These are phyloP conservation scores for Mucor indicus DNA, from an alignment of 371 early-diverging fungal genomes.

Conservation along the genomic window DNA sequence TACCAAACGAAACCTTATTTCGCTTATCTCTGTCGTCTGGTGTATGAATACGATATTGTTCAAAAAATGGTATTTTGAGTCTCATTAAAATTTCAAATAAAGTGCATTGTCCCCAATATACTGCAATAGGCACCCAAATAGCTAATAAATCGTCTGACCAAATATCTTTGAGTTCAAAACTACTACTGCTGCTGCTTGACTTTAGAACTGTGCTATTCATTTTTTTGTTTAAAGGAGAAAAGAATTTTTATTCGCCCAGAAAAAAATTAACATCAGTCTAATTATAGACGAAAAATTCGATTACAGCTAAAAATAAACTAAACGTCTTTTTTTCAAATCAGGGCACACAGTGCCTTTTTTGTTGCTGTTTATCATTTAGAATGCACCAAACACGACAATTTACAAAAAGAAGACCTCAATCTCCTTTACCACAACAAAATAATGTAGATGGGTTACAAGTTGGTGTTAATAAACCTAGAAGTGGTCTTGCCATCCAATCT, in stretches of 20 bases:
- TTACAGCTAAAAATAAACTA: no score
- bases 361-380: no score
- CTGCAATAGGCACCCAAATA: slow-evolving; percentile 55
- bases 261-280: no score
- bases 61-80: slow-evolving; percentile 59
- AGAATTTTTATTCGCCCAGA: no score
- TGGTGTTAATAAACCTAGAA: slow-evolving; percentile 4
- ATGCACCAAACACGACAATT: slow-evolving; percentile 26
- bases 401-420: slow-evolving; percentile 17
- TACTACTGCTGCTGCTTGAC: no score
- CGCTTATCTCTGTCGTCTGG: slow-evolving; percentile 52
- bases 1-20: slow-evolving; percentile 57
- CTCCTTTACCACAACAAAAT: slow-evolving; percentile 9
- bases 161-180: no score
- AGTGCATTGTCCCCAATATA: slow-evolving; percentile 67
- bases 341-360: no score
- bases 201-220: no score
- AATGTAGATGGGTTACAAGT: slow-evolving; percentile 11
- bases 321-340: no score
- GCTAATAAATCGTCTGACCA: slow-evolving; percentile 54
- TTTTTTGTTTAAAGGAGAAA: no score
- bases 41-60: slow-evolving; percentile 67
- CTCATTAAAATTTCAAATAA: slow-evolving; percentile 58
- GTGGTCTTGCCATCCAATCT: slow-evolving; percentile 16
- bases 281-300: no score